A percentile compares a stretch with the other conserved stretches of the same genome.
phyloP scores from a whole-genome alignment of 2,329 filamentous ascomycete species.

The Alternaria burnsii region DNA sequence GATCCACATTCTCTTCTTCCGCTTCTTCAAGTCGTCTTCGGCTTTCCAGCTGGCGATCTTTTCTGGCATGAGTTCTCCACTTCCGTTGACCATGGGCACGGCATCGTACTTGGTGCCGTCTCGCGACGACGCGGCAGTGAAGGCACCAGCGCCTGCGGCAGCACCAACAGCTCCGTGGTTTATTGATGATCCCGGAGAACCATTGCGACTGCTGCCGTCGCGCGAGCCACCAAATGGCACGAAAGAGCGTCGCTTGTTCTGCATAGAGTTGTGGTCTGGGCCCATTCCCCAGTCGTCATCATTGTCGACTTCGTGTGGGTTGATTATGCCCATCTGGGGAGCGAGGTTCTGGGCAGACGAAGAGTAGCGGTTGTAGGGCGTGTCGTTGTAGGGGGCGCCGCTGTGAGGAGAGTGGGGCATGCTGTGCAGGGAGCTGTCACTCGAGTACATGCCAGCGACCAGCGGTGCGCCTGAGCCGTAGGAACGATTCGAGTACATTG shows the following conservation, averaged over 20 bases:
- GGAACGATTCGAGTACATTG: slow-evolving; percentile 35
- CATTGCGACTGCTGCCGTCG: slow-evolving; percentile 51
- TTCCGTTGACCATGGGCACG: slow-evolving; percentile 51
- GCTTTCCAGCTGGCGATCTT: slow-evolving; percentile 69
- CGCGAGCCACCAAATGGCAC: slow-evolving; percentile 61
- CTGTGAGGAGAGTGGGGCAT: slow-evolving; percentile 51
- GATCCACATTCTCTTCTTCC: slow-evolving; percentile 73
- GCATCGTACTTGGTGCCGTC: slow-evolving; percentile 64
- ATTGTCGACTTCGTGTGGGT: slow-evolving; percentile 83
- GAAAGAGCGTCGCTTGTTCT: slow-evolving; percentile 65
- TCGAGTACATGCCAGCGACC: slow-evolving; percentile 47
- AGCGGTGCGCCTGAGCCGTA: slow-evolving; percentile 35
- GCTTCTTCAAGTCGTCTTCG: slow-evolving; percentile 56
- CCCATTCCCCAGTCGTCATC: slow-evolving; percentile 86
- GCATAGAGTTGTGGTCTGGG: slow-evolving; percentile 51
- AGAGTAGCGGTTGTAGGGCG: slow-evolving; percentile 71
- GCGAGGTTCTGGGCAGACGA: slow-evolving; percentile 45
- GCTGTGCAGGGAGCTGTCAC: slow-evolving; percentile 57
- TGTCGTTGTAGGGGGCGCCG: slow-evolving; percentile 63
- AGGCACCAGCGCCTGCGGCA: slow-evolving; percentile 44
- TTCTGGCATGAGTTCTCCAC: slow-evolving; percentile 56
- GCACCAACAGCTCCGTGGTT: slow-evolving; percentile 48
- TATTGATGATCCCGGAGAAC: slow-evolving; percentile 53
- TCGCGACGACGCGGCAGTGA: slow-evolving; percentile 23
- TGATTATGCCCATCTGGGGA: slow-evolving; percentile 60